Conservation (phyloP, 108 stramenopile genomes). For the Fragilariopsis cylindrus region DNA sequence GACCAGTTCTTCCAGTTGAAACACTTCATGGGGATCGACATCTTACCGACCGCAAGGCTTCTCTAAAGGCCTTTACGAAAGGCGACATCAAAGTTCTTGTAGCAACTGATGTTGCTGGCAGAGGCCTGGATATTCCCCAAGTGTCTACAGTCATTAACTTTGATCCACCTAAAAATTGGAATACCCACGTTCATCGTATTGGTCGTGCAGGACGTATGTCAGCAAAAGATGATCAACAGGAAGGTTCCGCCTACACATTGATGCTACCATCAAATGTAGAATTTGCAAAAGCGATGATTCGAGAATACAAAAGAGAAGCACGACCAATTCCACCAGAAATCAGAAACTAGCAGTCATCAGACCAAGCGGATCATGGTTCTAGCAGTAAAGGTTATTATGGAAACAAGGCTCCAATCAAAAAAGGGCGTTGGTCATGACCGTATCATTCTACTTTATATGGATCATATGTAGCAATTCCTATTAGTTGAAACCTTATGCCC, state of each 20-base stretch:
- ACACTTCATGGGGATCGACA: slow-evolving; percentile 98
- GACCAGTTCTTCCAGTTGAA: slow-evolving; percentile 43
- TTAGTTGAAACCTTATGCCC: no score
- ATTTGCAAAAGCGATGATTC: slow-evolving; percentile 63
- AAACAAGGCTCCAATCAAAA: no score
- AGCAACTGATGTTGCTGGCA: slow-evolving; percentile 98
- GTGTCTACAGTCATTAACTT: slow-evolving; percentile 92
- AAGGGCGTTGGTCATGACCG: no score
- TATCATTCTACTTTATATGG: no score
- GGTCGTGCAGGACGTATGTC: slow-evolving; percentile 96
- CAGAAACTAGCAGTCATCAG: slow-evolving; percentile 7
- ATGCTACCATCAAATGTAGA: slow-evolving; percentile 69
- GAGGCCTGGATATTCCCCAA: slow-evolving; percentile 95
- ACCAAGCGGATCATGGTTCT: slow-evolving; percentile 5
- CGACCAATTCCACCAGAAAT: slow-evolving; percentile 57
- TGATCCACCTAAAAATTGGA: slow-evolving; percentile 92
- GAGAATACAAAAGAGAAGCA: slow-evolving; percentile 74
- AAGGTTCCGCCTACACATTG: slow-evolving; percentile 79
- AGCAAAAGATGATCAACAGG: slow-evolving; percentile 48
- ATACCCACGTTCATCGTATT: slow-evolving; percentile 94
- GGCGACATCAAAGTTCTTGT: slow-evolving; percentile 78
- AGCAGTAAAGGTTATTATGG: no score
- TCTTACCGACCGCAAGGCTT: slow-evolving; percentile 89
- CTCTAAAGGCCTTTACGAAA: slow-evolving; percentile 85
- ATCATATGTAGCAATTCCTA: no score